Evolutionary conservation across 202 grass and related monocot genomes (phyloP), one percentile per base, ranked within the genome.

Genomic region (Carex arenaria): DNA sequence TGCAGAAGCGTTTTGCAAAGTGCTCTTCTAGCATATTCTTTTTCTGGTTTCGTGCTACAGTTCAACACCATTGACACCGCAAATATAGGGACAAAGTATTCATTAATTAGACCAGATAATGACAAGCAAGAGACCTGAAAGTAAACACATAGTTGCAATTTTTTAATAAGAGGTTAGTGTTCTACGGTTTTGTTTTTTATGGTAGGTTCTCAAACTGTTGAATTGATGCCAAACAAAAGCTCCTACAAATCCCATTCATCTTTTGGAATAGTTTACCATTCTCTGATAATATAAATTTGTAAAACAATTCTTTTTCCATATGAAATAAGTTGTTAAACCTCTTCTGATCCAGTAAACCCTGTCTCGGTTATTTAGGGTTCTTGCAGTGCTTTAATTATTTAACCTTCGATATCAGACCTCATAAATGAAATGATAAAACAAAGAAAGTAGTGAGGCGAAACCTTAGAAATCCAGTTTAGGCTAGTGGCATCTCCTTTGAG

Each of bases 401-500:
- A 45, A 45, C 9, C 38, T 19, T 70, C 28, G 1, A 3, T 77
- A 67, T 80, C 22, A 73, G 2, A 80, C 1, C 34, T 80, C 62
- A 80, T 20, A 72, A 9, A 69, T 14, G 4, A 68, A 19, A 51
- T 14, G 11, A 78, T 18, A 52, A 10, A 84, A 3, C 54, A 49
- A 54, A 63, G 12, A 43, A 61, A 22, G 12, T 55, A 61, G 42
- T 28, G n/a, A 82, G 30, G 38, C 79, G 31, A 66, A 78, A 97
- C 94, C 92, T 97, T 91, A 1, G 92, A 94, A 80, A 89, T 74
- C 92, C 92, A 98, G 75, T 94, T 86, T 85, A 98, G 92, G 82
- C 80, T 87, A 80, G 89, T 76, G 56, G 45, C 13, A 82, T 93
- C 87, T 89, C 87, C 92, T 76, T 65, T 85, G 47, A 98, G 82